Base-by-base conservation (phyloP, 2,329 filamentous ascomycete species). In the Pseudocercospora fijiensis region DNA sequence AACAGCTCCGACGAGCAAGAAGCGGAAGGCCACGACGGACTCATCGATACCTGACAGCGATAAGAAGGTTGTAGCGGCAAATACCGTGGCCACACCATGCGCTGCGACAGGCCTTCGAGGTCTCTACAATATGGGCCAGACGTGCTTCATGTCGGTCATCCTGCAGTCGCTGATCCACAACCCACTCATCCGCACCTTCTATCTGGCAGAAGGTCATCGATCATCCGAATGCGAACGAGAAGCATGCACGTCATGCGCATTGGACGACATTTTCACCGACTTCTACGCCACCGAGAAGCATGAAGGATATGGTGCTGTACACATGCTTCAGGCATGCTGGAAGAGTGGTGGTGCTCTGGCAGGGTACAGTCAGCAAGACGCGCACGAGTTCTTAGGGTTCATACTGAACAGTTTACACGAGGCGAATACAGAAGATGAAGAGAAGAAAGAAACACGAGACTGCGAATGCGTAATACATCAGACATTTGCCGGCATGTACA, bases 121-220 rank as follows among this genome's bases (percentile, higher is more conserved):
- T 30, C 89, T 99, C 65, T 97, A 96, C 78, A 99, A 98, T 74
- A 94, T 96, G 76, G 95, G 94, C n/a, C 92, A 96, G 63, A 98
- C 95, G 10, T 99, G 94, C 80, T 99, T 97, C 78, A 94, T 98
- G 84, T 96, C 95, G 71, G 94, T 97, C 28, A 92, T 98, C 55
- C 83, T 99, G 16, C 95, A 98, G 77, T 92, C 90, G 62, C 88
- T 99, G 71, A 85, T 98, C 60, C 94, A 97, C 79, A 97, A 98
- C 74, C 94, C 94, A 0, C 84, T 97, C 51, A 85, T 99, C 28
- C 88, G 91, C 64, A 93, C 94, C 71, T 98, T 91, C 77, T 98
- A 96, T 76, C 87, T 99, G 5, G 89, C 90, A 45, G 93, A 96
- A 75, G 92, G 93, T 0, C 94, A 99, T 77, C 88, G 89, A 71